phyloP scores from a whole-genome alignment of 441 rosid genomes.

The Eutrema salsugineum region DNA sequence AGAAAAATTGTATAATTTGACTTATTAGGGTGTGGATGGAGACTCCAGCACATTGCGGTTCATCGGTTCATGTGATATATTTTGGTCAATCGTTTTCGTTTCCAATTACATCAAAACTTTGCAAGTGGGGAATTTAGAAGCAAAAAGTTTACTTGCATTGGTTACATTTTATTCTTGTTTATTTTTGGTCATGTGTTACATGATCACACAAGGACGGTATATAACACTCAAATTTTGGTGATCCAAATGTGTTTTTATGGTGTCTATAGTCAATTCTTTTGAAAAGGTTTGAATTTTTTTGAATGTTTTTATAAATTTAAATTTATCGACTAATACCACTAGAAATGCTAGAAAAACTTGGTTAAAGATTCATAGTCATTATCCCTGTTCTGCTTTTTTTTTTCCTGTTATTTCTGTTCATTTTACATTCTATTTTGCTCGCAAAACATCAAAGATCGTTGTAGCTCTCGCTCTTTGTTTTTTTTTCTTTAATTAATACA shows the following conservation, averaged over 20 bases:
- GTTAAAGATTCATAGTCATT: too few relatives aligned
- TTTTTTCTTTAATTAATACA: too few relatives aligned
- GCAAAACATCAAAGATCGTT: too few relatives aligned
- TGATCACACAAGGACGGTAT: not conserved
- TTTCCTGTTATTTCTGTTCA: too few relatives aligned
- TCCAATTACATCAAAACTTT: not conserved
- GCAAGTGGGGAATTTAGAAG: too few relatives aligned
- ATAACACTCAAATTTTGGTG: not conserved
- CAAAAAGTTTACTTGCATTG: not conserved
- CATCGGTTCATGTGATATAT: too few relatives aligned
- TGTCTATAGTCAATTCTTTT: not conserved
- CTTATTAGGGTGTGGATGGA: not conserved
- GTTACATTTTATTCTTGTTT: not conserved
- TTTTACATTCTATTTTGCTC: too few relatives aligned
- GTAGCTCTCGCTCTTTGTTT: too few relatives aligned
- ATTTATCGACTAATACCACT: not conserved
- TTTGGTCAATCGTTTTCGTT: not conserved
- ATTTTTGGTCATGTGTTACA: not conserved
- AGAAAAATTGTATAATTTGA: not conserved
- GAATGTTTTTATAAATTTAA: not conserved
- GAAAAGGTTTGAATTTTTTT: not conserved
- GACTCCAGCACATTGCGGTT: not conserved
- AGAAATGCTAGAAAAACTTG: too few relatives aligned
- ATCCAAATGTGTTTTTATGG: not conserved
- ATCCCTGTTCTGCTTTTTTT: too few relatives aligned